Base-by-base conservation (phyloP, 805 yeast species). In the Kluyveromyces wickerhamii region DNA sequence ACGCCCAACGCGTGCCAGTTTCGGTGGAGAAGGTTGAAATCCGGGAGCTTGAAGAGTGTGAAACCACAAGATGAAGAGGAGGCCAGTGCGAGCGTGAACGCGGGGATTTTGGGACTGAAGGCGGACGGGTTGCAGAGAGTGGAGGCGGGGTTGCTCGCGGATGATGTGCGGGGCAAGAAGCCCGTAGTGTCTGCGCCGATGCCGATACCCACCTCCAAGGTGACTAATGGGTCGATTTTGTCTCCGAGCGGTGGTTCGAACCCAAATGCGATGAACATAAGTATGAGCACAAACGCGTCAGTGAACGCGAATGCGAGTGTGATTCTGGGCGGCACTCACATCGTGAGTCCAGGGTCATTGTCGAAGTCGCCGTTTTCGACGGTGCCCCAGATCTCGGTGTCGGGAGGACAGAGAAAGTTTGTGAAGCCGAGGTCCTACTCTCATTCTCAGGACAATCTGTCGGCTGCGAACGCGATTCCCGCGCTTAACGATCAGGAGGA, bases 1-100 rank as follows among this genome's bases (percentile, higher is more conserved):
- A 85, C 95, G 2, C 87, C 94, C 23, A 85, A 83, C 52, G 94
- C 94, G 2, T 83, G 94, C 49, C 94, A 83, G 60, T 83, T 83
- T 52, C 72, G 95, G 47, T 85, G 95, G 95, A 71, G 95, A 55
- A 61, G 95, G 42, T 61, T 77, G 30, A 72, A 63, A 42, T 62
- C 67, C 1, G 70, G 70, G 1, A 57, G 62, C 16, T 43, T 65
- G 34, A 65, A 66, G 39, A 38, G 29, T 27, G 40, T 35, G 34
- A 39, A 31, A 30, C 25, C 36, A 22, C 25, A 35, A 23, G 39
- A 29, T 19, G 36, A 23, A 13, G 30, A 20, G 20, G 39, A 35
- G 14, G 36, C 32, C 8, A 7, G 8, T 38, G 29, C 18, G 24
- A 21, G 9, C n/a, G 38, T 21, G 21, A 17, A 14, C 38, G 24